A percentile compares a stretch with the other conserved stretches of the same genome.
Evolutionary conservation across 768 basidiomycete genomes (phyloP).

Genomic region (Lactarius deliciosus): DNA sequence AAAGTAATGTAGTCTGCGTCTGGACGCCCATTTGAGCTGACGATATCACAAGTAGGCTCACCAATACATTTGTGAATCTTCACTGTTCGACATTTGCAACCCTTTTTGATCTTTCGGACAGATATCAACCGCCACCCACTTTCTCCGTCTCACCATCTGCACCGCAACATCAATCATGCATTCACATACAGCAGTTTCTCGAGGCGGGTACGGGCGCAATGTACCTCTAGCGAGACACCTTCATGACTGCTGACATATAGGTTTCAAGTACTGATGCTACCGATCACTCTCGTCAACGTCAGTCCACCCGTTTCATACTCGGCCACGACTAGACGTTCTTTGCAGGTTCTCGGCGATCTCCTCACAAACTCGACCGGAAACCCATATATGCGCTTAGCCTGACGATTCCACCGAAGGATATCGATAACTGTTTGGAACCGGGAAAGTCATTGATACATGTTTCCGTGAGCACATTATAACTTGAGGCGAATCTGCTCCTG

Average conservation of each 20-base stretch:
- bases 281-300: constrained; percentile 11
- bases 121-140: constrained; percentile 81
- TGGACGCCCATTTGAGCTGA: constrained; percentile 19
- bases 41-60: constrained; percentile 52
- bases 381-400: constrained; percentile 85
- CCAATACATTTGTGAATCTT: constrained; percentile 78
- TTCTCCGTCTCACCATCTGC: constrained; percentile 56
- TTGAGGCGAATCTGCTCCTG: constrained; percentile 21
- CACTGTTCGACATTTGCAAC: constrained; percentile 12
- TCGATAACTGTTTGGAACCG: constrained; percentile 85
- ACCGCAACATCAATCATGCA: constrained; percentile 60
- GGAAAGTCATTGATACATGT: constrained; percentile 66
- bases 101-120: constrained; percentile 35
- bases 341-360: constrained; percentile 64
- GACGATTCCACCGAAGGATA: constrained; percentile 56
- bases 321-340: constrained; percentile 21
- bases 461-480: constrained; percentile 46
- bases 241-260: constrained; percentile 6
- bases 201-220: constrained; percentile 53
- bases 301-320: constrained; percentile 14
- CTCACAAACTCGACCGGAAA: constrained; percentile 74
- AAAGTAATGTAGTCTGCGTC: constrained; percentile 50
- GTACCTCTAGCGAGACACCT: constrained; percentile 25
- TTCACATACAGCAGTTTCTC: constrained; percentile 71
- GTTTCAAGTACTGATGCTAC: constrained; percentile 22